These are phyloP conservation scores for Lipomyces anomalus DNA, from an alignment of 805 yeast genomes.

Conservation along the genomic window DNA sequence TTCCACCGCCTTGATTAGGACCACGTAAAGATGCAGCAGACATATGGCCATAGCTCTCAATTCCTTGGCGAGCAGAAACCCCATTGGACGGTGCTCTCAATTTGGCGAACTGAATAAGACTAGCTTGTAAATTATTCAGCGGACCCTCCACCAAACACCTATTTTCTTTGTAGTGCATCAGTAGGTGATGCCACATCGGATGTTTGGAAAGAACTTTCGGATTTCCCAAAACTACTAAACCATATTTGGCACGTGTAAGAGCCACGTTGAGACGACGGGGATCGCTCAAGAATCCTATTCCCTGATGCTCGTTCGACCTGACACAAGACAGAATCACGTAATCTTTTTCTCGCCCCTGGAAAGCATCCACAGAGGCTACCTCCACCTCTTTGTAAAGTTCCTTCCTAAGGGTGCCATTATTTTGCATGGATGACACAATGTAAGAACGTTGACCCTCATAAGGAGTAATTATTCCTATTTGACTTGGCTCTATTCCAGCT, in stretches of 20 bases:
- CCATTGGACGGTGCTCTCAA: conserved; percentile 24
- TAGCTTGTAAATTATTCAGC: conserved; percentile 67
- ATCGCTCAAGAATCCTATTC: conserved; percentile 78
- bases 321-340: conserved; percentile 75
- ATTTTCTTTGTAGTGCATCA: conserved; percentile 71
- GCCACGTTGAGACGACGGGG: conserved; percentile 87
- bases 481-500: conserved; percentile 71
- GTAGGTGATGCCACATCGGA: conserved; percentile 69
- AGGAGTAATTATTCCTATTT: conserved; percentile 90
- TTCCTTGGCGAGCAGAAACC: conserved; percentile 2
- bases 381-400: conserved; percentile 67
- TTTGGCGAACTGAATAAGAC: conserved; percentile 46
- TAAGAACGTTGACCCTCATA: conserved; percentile 91
- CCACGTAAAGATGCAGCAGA: not conserved
- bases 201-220: conserved; percentile 70
- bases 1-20: too few relatives aligned
- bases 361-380: conserved; percentile 91
- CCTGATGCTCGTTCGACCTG: conserved; percentile 66
- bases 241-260: conserved; percentile 79
- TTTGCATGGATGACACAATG: conserved; percentile 67
- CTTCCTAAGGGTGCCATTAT: conserved; percentile 62
- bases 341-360: conserved; percentile 87
- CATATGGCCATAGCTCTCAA: not conserved
- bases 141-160: conserved; percentile 91
- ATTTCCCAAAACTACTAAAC: conserved; percentile 75